phyloP scores from a whole-genome alignment of 176 grass and related monocot genomes.

The Hordeum marinum region DNA sequence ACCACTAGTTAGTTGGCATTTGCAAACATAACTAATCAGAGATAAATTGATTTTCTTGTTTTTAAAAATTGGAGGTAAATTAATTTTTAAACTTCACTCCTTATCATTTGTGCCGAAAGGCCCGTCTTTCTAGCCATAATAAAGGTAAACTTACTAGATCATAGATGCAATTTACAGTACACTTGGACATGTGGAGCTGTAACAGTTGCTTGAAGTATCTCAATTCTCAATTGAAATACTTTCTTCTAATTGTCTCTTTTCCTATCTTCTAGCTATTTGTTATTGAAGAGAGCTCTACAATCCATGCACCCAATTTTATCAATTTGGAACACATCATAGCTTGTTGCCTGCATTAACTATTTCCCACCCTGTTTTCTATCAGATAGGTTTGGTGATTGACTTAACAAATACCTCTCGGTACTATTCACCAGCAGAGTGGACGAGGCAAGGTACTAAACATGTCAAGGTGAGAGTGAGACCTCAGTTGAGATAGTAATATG shows the following conservation, averaged over 20 bases:
- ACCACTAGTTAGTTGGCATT: neutral
- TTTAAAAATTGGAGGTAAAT: neutral
- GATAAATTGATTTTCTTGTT: neutral
- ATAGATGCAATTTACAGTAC: neutral
- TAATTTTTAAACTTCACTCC: neutral
- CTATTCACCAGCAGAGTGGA: slow-evolving; percentile 59
- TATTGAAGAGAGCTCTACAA: neutral
- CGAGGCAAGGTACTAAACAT: slow-evolving; percentile 69
- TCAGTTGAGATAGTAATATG: neutral
- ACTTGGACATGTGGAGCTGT: neutral
- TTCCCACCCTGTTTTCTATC: neutral
- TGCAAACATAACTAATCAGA: neutral
- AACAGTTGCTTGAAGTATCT: neutral
- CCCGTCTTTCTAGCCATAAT: neutral
- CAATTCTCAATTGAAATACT: neutral
- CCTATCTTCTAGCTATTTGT: slow-evolving; percentile 1
- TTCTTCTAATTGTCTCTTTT: neutral
- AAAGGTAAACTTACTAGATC: neutral
- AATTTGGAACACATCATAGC: neutral
- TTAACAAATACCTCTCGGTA: slow-evolving; percentile 78
- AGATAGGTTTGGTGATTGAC: slow-evolving; percentile 82
- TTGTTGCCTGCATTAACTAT: neutral
- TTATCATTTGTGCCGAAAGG: neutral
- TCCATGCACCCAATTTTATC: neutral
- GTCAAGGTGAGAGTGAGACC: slow-evolving; percentile 58